Evolutionary conservation across 2,329 filamentous ascomycete genomes (phyloP).

Genomic region (Beauveria rudraprayagi): DNA sequence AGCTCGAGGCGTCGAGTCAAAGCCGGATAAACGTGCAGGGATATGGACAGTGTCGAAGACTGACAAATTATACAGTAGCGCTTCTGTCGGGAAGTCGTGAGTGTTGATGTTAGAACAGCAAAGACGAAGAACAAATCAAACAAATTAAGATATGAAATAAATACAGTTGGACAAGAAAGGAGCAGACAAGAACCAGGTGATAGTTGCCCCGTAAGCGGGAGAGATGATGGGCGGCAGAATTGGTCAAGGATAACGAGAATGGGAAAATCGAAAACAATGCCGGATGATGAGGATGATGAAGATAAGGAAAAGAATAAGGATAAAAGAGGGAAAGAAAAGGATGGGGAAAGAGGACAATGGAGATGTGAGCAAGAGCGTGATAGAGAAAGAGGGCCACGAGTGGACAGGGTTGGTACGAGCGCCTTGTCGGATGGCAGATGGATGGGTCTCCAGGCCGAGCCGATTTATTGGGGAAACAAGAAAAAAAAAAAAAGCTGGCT

Average conservation of each 20-base stretch:
- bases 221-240: background rate
- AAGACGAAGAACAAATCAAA: background rate
- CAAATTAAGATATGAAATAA: background rate
- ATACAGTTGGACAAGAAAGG: background rate
- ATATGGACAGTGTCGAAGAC: background rate
- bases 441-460: background rate
- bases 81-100: background rate
- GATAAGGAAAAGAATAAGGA: constrained; percentile 11
- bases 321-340: constrained; percentile 8
- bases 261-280: background rate
- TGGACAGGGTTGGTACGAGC: background rate
- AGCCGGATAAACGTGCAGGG: background rate
- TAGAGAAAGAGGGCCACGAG: background rate
- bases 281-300: background rate
- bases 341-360: constrained; percentile 10
- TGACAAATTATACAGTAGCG: background rate
- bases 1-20: background rate
- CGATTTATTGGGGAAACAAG: too few relatives aligned
- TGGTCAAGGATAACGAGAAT: background rate
- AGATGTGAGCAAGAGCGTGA: background rate
- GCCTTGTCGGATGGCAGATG: background rate
- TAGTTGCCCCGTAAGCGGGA: background rate
- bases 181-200: background rate
- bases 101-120: background rate
- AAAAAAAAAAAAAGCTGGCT: background rate